A percentile compares a stretch with the other conserved stretches of the same genome.
These are phyloP conservation scores for Penicillium arizonense DNA, from an alignment of 495 filamentous ascomycete genomes.

Conservation along the genomic window DNA sequence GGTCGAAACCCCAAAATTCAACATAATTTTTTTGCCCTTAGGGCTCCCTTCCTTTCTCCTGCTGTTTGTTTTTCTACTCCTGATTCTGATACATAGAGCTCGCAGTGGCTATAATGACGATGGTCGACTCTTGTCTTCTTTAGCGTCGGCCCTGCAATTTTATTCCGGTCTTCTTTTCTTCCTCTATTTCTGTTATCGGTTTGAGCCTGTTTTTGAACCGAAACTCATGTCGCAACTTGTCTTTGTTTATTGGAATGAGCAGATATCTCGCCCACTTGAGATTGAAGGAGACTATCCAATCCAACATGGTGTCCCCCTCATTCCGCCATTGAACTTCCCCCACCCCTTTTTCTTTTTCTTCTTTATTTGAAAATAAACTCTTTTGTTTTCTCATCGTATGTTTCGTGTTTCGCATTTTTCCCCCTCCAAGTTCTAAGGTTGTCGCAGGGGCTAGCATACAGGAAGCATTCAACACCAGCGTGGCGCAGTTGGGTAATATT, in stretches of 20 bases:
- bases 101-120: background rate
- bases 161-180: background rate
- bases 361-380: background rate
- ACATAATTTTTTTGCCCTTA: constrained; percentile 28
- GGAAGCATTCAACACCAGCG: constrained; percentile 6
- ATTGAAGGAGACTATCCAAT: too few relatives aligned
- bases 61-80: background rate
- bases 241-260: too few relatives aligned
- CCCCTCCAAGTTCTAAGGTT: too few relatives aligned
- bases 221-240: too few relatives aligned
- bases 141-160: background rate
- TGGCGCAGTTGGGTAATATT: constrained; percentile 2
- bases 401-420: background rate
- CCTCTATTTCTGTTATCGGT: constrained; percentile 2
- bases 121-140: too few relatives aligned
- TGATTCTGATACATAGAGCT: background rate
- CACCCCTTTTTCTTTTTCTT: background rate
- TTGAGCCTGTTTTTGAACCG: background rate
- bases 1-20: constrained; percentile 32
- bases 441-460: constrained; percentile 1
- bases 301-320: too few relatives aligned
- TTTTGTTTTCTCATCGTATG: background rate
- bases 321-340: too few relatives aligned
- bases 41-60: background rate
- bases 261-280: too few relatives aligned